Base-by-base conservation (phyloP, 495 filamentous ascomycete species). In the Pseudomonodictys pantanalensis region DNA sequence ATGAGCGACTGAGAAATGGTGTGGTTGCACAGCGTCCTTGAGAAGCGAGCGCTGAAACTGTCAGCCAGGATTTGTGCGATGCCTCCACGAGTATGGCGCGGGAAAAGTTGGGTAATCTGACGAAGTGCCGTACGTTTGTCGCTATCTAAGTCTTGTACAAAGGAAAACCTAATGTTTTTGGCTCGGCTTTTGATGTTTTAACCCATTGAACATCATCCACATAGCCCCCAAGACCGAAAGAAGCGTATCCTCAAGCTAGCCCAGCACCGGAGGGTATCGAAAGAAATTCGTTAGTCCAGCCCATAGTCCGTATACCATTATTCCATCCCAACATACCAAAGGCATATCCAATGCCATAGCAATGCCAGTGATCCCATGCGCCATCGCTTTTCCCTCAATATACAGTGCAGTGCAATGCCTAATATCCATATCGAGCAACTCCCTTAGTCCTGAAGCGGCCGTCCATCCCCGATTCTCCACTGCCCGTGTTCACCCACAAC, bases 381-480 rank as follows among this genome's bases (percentile, higher is more conserved):
- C n/a, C n/a, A n/a, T n/a, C n/a, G n/a, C n/a, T 41, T 12, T 5
- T 15, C 38, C 38, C 15, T 15, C 38, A 12, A 41, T 41, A 15
- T 41, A 41, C 12, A 41, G 12, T 41, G 38, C 38, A n/a, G 38
- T 41, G 12, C 20, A 18, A 5, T 3, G 4, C 38, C 3, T 41
- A 12, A 18, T 41, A 41, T 41, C 38, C 38, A 41, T 41, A n/a
- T 3, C 3, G 3, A 3, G 4, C 12, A 15, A 5, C 15, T 18
- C 4, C 38, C 28, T 25, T 4, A 20, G 47, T 58, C 49, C n/a
- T 49, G n/a, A n/a, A n/a, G n/a, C 7, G 59, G 59, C 56, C 54
- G 56, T 5, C 67, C 67, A 56, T 68, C 68, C 7, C 65, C 68
- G 4, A 70, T 11, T 43, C 56, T 64, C 62, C 62, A 70, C 9